Conservation (phyloP, 164 flowering plant species). For the Vitis vinifera region DNA sequence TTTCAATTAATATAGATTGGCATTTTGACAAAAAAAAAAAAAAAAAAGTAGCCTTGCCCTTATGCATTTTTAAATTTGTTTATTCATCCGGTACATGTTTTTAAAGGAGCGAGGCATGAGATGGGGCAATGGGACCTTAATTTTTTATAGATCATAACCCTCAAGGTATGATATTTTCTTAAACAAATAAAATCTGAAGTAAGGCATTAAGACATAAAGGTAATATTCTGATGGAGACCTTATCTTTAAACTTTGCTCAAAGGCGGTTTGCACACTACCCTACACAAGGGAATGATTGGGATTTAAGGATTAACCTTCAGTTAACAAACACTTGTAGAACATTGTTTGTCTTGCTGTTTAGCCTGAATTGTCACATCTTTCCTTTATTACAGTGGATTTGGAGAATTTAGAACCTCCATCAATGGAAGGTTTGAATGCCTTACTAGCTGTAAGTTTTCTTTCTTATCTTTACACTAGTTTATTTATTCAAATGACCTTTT, state of each 20-base stretch:
- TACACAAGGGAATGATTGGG: background rate
- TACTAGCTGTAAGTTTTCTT: constrained; percentile 53
- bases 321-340: background rate
- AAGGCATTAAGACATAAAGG: too few species aligned
- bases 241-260: background rate
- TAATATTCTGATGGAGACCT: too few species aligned
- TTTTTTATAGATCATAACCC: too few species aligned
- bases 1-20: background rate
- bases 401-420: constrained; percentile 46
- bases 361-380: background rate
- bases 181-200: too few species aligned
- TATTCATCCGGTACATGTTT: too few species aligned
- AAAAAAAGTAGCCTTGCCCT: too few species aligned
- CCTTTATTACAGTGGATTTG: constrained; percentile 23
- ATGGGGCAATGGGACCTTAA: too few species aligned
- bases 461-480: background rate
- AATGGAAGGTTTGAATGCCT: constrained; percentile 76
- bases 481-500: background rate
- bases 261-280: background rate
- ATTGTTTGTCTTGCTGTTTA: too few species aligned
- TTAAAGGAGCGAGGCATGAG: too few species aligned
- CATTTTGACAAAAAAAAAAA: too few species aligned
- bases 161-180: too few species aligned
- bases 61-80: background rate
- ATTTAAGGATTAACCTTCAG: background rate